Evolutionary conservation across 441 rosid genomes (phyloP), one percentile per base, ranked within the genome.

Genomic region (Gossypium aridum): DNA sequence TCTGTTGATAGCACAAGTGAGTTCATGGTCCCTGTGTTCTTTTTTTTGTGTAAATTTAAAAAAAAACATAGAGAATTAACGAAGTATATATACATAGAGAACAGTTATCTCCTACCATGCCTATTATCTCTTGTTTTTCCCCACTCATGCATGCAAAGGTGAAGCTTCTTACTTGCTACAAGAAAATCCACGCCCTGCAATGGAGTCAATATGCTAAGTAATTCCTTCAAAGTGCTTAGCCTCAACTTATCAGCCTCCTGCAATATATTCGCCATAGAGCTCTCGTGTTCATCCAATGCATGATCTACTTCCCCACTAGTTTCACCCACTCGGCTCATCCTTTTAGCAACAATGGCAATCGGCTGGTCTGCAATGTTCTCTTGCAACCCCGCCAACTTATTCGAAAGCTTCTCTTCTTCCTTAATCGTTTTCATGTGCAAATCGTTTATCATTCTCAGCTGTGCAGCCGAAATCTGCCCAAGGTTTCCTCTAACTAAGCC

Each of bases 341-440:
- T 17, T n/a, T 74, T 83, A 17, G 85, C 80, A 37, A 37, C 43
- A 9, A 71, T n/a, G 9, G 80, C 71, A 19, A 87, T 85, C 3
- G 91, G 90, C 20, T 83, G 79, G 70, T 86, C 91, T 0, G 83
- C 84, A 0, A 88, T 78, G 22, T 89, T 84, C 45, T 89, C 93
- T 61, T 89, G 88, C 53, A 87, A 66, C 47, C 79, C 78, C 0
- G 89, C 84, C 19, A 82, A 37, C 67, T 51, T 65, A 71, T 69
- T 74, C 2, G 83, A 79, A 71, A 83, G 66, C 60, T 77, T 83
- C n/a, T 89, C 91, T 76, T 89, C 88, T 28, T 80, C 84, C 9
- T 77, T 74, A 14, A 87, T 75, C 6, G 76, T 80, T 65, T 66
- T 86, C 2, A 67, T 37, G 19, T 84, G 89, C 70, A 88, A 75